A percentile compares a stretch with the other conserved stretches of the same genome.
These are phyloP conservation scores for Talaromyces sp. DNA, from an alignment of 2,329 filamentous ascomycete genomes.

Conservation along the genomic window DNA sequence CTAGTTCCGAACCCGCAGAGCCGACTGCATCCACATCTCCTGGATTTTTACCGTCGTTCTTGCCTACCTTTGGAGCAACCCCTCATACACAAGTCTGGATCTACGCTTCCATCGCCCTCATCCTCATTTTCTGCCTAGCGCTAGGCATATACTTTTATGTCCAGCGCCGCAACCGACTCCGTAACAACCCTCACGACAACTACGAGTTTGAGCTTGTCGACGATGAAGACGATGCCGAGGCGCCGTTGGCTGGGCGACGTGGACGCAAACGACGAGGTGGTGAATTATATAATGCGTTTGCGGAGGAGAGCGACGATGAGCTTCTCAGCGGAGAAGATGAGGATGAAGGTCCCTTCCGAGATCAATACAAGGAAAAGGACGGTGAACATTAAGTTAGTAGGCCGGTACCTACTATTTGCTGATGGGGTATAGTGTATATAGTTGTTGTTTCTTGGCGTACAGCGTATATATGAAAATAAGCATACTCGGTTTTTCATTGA, in stretches of 20 bases:
- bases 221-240: constrained; percentile 55
- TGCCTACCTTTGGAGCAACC: constrained; percentile 86
- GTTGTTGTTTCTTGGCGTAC: not conserved
- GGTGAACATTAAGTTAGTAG: not conserved
- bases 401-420: not conserved
- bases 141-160: constrained; percentile 79
- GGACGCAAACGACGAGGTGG: constrained; percentile 63
- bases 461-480: not conserved
- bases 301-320: constrained; percentile 81
- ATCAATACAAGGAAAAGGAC: constrained; percentile 22
- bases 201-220: constrained; percentile 95
- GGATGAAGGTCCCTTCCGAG: constrained; percentile 30
- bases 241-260: constrained; percentile 45
- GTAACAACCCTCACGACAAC: constrained; percentile 71
- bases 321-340: constrained; percentile 48
- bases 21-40: constrained; percentile 24
- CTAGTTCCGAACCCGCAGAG: constrained; percentile 22
- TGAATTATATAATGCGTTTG: constrained; percentile 96
- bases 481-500: not conserved
- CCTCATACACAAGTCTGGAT: constrained; percentile 92
- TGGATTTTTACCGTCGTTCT: constrained; percentile 73
- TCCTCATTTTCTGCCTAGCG: constrained; percentile 75
- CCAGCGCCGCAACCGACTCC: constrained; percentile 71
- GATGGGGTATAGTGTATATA: not conserved
- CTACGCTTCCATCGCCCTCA: constrained; percentile 79